Base-by-base conservation (phyloP, 2,329 filamentous ascomycete genomes). In the Teratosphaeria destructans region DNA sequence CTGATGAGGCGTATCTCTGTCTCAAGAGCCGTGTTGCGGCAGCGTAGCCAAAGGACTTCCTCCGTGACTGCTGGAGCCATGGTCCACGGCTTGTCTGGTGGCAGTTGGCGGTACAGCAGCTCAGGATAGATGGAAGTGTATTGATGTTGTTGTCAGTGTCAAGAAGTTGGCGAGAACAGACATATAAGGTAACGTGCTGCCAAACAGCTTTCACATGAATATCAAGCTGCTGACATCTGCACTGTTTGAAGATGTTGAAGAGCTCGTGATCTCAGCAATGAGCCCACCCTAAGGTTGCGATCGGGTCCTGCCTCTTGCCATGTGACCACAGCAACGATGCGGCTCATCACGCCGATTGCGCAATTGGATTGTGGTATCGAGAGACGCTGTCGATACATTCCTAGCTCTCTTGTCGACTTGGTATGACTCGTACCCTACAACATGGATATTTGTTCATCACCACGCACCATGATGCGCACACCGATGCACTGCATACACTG, bases 1-100 rank as follows among this genome's bases (percentile, higher is more conserved):
- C 63, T 66, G 47, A 63, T 57, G 11, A 64, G 34, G 27, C 66
- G 66, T 3, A 70, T 58, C 59, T 70, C 67, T 6, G 63, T 64
- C 39, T 67, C 59, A 35, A 71, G 68, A 52, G 62, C 60, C 11
- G 63, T 64, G 55, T 63, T 68, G 52, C 60, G 63, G 56, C 49
- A 61, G 16, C 62, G 56, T 11, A 68, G 59, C 2, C 58, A 47
- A 39, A 60, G 60, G 32, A 55, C 29, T 49, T 59, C 55, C 32
- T 61, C 60, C 57, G 57, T 55, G 52, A 49, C n/a, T 5, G 43
- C n/a, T 5, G 43, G 43, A 49, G 8, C 43, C 43, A 49, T 49
- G 19, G 16, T 23, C 16, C 43, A 49, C 16, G 10, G 43, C 16
- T 23, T 49, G n/a, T 10, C 8, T 49, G 43, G n/a, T 23, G 43